phyloP scores from a whole-genome alignment of 805 yeast species.

The Scheffersomyces stipitis region DNA sequence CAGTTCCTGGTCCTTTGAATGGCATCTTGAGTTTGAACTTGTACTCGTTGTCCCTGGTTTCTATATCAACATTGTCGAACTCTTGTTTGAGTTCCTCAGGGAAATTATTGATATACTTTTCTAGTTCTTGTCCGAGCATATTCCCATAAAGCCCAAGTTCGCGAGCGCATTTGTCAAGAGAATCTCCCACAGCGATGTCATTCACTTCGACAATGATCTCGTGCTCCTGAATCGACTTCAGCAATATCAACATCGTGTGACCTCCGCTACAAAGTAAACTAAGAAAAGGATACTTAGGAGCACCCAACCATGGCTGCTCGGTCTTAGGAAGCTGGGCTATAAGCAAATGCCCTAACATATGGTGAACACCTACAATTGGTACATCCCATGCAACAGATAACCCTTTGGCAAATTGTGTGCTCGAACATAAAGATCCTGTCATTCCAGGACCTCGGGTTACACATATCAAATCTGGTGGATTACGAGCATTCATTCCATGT shows the following conservation, averaged over 20 bases:
- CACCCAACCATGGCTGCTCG: slow-evolving; percentile 46
- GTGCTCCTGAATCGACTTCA: slow-evolving; percentile 62
- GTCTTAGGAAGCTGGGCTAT: slow-evolving; percentile 37
- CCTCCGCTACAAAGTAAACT: slow-evolving; percentile 90
- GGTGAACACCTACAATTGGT: slow-evolving; percentile 90
- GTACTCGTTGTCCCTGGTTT: slow-evolving; percentile 19
- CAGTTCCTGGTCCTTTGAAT: slow-evolving; percentile 30
- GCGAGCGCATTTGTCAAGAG: slow-evolving; percentile 89
- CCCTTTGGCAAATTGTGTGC: slow-evolving; percentile 84
- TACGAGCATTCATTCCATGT: slow-evolving; percentile 25
- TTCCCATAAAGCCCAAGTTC: slow-evolving; percentile 76
- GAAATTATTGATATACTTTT: slow-evolving; percentile 45
- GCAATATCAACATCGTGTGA: slow-evolving; percentile 83
- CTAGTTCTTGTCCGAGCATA: slow-evolving; percentile 86
- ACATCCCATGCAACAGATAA: slow-evolving; percentile 71
- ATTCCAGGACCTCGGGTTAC: slow-evolving; percentile 97
- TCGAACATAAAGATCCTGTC: slow-evolving; percentile 83
- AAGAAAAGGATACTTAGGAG: slow-evolving; percentile 65
- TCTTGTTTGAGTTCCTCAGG: slow-evolving; percentile 25
- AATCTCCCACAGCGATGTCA: slow-evolving; percentile 93
- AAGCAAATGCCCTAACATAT: slow-evolving; percentile 90
- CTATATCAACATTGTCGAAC: slow-evolving; percentile 21
- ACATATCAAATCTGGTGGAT: slow-evolving; percentile 71
- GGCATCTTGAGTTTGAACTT: slow-evolving; percentile 30
- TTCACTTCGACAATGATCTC: slow-evolving; percentile 69